Evolutionary conservation across 768 basidiomycete species (phyloP).

Genomic region (Phanerodontia chrysosporium): DNA sequence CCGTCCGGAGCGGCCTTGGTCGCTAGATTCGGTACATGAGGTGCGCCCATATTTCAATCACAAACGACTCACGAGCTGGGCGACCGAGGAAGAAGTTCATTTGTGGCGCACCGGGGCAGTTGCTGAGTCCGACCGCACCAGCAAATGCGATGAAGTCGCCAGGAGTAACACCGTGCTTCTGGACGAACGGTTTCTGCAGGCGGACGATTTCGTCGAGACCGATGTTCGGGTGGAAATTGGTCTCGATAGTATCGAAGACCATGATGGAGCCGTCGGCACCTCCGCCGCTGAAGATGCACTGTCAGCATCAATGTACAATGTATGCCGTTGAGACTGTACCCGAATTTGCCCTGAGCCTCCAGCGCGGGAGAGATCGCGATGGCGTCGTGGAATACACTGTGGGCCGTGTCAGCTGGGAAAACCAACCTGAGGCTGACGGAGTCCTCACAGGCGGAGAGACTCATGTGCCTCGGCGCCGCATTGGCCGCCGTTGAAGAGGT

Average conservation of each 20-base stretch:
- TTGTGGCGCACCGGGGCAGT: slow-evolving; percentile 41
- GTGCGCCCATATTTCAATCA: background rate
- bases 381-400: slow-evolving; percentile 22
- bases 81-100: slow-evolving; percentile 39
- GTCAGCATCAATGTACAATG: background rate
- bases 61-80: background rate
- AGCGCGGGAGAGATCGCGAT: slow-evolving; percentile 11
- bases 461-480: slow-evolving; percentile 28
- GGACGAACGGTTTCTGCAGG: slow-evolving; percentile 31
- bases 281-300: slow-evolving; percentile 17
- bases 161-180: slow-evolving; percentile 31
- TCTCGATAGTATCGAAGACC: slow-evolving; percentile 39
- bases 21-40: background rate
- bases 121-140: slow-evolving; percentile 36
- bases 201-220: slow-evolving; percentile 34
- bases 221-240: slow-evolving; percentile 37
- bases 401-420: background rate
- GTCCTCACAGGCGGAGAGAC: slow-evolving; percentile 17
- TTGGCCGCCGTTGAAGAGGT: slow-evolving; percentile 23
- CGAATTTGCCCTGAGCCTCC: slow-evolving; percentile 2
- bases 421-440: no score
- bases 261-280: slow-evolving; percentile 47
- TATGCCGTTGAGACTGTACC: background rate
- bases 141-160: slow-evolving; percentile 51
- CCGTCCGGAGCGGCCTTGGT: slow-evolving; percentile 19